phyloP scores from a whole-genome alignment of 2,329 filamentous ascomycete genomes.

The Talaromyces sp. region DNA sequence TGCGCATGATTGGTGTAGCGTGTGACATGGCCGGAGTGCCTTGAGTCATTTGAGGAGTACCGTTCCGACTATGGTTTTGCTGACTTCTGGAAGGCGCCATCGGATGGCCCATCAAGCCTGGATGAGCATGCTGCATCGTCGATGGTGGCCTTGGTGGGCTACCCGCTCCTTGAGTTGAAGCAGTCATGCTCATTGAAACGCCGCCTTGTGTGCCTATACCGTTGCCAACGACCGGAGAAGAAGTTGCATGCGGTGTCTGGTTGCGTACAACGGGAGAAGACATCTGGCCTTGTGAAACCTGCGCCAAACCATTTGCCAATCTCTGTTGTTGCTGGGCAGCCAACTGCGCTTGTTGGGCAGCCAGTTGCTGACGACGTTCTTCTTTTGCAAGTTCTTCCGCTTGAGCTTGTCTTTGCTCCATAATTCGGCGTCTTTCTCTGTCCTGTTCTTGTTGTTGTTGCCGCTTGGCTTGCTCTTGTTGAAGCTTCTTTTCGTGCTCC shows the following conservation, averaged over 20 bases:
- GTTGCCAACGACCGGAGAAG: slow-evolving; percentile 41
- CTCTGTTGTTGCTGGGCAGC: slow-evolving; percentile 46
- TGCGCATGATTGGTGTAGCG: slow-evolving; percentile 45
- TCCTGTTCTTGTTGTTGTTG: slow-evolving; percentile 46
- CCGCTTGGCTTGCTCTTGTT: slow-evolving; percentile 47
- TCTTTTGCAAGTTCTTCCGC: slow-evolving; percentile 41
- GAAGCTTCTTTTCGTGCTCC: slow-evolving; percentile 44
- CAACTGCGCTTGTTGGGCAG: slow-evolving; percentile 42
- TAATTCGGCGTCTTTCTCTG: slow-evolving; percentile 44
- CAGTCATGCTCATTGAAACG: slow-evolving; percentile 42
- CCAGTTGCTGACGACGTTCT: slow-evolving; percentile 36
- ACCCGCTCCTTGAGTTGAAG: slow-evolving; percentile 43
- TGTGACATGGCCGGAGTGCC: slow-evolving; percentile 44
- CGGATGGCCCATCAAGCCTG: slow-evolving; percentile 40
- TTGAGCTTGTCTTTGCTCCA: slow-evolving; percentile 37
- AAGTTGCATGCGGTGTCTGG: slow-evolving; percentile 42
- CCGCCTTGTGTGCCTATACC: slow-evolving; percentile 35
- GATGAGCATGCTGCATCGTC: slow-evolving; percentile 44
- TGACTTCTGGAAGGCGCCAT: slow-evolving; percentile 44
- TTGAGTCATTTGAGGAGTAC: slow-evolving; percentile 45
- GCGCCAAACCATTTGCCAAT: slow-evolving; percentile 39
- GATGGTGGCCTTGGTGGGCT: slow-evolving; percentile 44
- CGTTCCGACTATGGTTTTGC: slow-evolving; percentile 44
- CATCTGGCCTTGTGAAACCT: slow-evolving; percentile 37
- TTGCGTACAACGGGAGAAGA: slow-evolving; percentile 46